Base-by-base conservation (phyloP, 768 basidiomycete species). In the Cystofilobasidium macerans region DNA sequence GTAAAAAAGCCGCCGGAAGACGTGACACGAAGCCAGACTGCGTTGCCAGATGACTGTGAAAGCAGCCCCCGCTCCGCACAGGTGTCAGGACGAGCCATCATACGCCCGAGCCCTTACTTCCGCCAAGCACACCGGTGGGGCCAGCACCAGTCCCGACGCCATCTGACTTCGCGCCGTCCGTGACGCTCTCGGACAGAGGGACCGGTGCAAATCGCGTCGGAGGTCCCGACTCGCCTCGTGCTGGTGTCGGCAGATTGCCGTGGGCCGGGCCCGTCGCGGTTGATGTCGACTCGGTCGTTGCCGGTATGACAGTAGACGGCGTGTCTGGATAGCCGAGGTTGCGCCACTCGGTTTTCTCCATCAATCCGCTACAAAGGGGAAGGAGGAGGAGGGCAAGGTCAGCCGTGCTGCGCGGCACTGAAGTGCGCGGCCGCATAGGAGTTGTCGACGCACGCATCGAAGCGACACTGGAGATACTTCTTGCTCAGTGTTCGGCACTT, bases 261-360 rank as follows among this genome's bases (percentile, higher is more conserved):
- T 47, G 22, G 45, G 14, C n/a, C n/a, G n/a, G n/a, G n/a, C n/a
- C n/a, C 20, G n/a, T 3, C 2, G 45, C 4, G 4, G 45, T n/a
- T n/a, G 45, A 47, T 9, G 45, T 54, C 14, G 51, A 54, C 13
- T 14, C 28, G 51, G 51, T 54, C 30, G 51, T 54, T 13, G 51
- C 30, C 5, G 51, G 51, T 20, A 30, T 28, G 18, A 6, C 32
- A 6, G 28, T 20, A 11, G 51, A 14, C 14, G 26, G 28, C 16
- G 51, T 54, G 51, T 67, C 65, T 3, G 65, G 65, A 54, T 57
- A 67, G 13, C 65, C 65, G 24, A 65, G 57, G 12, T 57, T 58
- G 20, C 56, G 57, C 64, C 64, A 67, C 13, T 67, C 65, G 1
- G 59, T 33, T 35, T 68, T 68, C 38, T 68, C 67, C 67, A 68